Conservation (phyloP, 768 basidiomycete genomes). For the Tylopilus vinaceipallidus region DNA sequence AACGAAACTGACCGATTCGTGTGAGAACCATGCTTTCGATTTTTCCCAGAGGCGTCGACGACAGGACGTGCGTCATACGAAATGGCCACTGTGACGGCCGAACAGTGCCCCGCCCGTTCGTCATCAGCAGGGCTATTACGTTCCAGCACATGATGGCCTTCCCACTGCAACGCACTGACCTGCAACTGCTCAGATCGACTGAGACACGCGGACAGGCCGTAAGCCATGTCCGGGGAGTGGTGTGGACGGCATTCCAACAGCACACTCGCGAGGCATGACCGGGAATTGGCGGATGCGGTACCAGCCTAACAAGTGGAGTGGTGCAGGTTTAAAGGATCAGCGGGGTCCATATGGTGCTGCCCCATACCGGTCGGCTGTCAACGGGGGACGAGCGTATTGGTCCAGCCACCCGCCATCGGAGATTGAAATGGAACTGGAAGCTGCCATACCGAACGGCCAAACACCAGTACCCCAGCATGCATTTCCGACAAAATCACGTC, state of each 20-base stretch:
- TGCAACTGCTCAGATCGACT: not conserved
- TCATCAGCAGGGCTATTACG: not conserved
- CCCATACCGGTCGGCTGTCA: not conserved
- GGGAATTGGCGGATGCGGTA: constrained; percentile 19
- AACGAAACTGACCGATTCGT: constrained; percentile 2
- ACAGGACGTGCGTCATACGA: no score
- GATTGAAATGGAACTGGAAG: not conserved
- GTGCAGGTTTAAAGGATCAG: constrained; percentile 3
- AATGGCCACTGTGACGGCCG: no score
- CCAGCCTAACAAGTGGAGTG: constrained; percentile 1
- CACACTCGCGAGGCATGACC: not conserved
- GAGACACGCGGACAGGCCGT: constrained; percentile 1
- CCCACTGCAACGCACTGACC: not conserved
- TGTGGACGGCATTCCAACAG: no score
- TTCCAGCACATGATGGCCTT: not conserved
- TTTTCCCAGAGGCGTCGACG: not conserved
- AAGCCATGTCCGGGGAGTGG: no score
- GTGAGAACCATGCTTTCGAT: not conserved
- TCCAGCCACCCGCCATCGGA: not conserved
- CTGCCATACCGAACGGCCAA: no score
- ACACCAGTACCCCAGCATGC: no score
- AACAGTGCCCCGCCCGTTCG: not conserved
- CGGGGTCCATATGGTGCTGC: not conserved
- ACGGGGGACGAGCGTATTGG: no score
- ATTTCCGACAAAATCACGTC: no score